These are phyloP conservation scores for Ophiostoma sp. DNA, from an alignment of 2,329 filamentous ascomycete genomes.

Conservation along the genomic window DNA sequence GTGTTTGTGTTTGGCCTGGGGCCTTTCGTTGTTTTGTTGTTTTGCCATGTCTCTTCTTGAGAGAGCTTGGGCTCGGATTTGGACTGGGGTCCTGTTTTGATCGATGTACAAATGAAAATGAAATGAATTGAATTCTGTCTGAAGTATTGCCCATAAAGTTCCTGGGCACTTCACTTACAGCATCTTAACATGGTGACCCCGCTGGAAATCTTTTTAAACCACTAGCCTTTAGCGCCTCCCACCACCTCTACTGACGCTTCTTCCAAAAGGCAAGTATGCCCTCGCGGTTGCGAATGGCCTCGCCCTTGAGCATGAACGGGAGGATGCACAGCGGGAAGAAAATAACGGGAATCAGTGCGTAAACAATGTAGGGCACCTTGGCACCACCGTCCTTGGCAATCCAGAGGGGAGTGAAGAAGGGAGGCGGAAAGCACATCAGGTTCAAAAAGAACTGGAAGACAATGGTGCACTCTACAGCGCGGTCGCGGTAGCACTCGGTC, in stretches of 20 bases:
- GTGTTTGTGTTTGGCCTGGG: no score
- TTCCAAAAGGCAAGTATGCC: neutral
- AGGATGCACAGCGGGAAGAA: constrained; percentile 26
- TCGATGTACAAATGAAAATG: no score
- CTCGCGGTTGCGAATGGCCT: constrained; percentile 22
- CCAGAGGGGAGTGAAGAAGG: constrained; percentile 30
- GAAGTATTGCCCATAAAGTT: no score
- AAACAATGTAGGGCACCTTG: constrained; percentile 28
- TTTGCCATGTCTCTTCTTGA: no score
- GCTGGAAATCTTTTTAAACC: no score
- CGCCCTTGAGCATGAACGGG: constrained; percentile 29
- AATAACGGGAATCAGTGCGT: constrained; percentile 24
- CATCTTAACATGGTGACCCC: no score
- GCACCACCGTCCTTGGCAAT: constrained; percentile 23
- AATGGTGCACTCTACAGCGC: constrained; percentile 28
- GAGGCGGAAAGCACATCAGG: constrained; percentile 28
- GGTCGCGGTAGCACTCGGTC: constrained; percentile 29
- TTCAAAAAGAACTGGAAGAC: constrained; percentile 31
- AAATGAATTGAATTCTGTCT: no score
- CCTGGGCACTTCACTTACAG: no score
- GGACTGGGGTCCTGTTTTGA: no score
- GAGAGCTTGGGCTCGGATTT: no score
- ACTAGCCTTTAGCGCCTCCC: no score
- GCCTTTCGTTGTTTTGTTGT: no score
- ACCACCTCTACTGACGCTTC: neutral